phyloP scores from a whole-genome alignment of 768 basidiomycete species.

The Auricularia sp. region DNA sequence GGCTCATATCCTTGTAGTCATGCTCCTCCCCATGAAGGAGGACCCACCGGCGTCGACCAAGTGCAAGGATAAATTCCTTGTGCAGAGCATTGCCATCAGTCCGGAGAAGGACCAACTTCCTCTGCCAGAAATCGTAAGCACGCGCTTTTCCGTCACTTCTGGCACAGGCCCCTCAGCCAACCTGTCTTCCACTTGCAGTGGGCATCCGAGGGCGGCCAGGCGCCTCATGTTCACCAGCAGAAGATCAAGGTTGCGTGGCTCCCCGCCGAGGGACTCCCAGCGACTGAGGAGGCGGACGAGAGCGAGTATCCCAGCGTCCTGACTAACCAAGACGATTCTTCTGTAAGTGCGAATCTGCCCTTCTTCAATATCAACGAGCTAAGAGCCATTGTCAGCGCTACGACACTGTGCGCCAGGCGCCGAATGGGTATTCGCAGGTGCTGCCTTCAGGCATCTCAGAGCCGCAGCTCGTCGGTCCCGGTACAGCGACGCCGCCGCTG shows the following conservation, averaged over 20 bases:
- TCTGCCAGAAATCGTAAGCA: conserved; percentile 66
- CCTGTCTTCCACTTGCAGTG: conserved; percentile 36
- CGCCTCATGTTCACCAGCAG: conserved; percentile 76
- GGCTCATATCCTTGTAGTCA: conserved; percentile 43
- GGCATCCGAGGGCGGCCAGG: conserved; percentile 45
- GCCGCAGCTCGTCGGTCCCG: conserved; percentile 15
- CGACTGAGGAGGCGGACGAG: conserved; percentile 68
- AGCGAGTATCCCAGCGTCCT: conserved; percentile 13
- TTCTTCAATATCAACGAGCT: not conserved
- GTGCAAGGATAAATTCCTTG: conserved; percentile 99
- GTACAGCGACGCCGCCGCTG: conserved; percentile 20
- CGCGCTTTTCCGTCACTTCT: conserved; percentile 22
- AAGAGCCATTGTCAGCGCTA: conserved; percentile 26
- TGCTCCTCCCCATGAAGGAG: conserved; percentile 92
- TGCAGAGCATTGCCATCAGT: conserved; percentile 89
- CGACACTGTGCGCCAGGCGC: conserved; percentile 34
- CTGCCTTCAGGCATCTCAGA: too few relatives aligned
- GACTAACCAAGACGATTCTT: conserved; percentile 10
- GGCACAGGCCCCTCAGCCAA: conserved; percentile 2
- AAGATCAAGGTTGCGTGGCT: conserved; percentile 89
- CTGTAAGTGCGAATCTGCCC: conserved; percentile 12
- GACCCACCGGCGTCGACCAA: conserved; percentile 83
- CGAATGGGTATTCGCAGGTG: conserved; percentile 16
- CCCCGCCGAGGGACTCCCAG: conserved; percentile 69
- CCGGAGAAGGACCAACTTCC: conserved; percentile 74